Conservation (phyloP, 2,329 filamentous ascomycete genomes). For the Niveomyces coronatus region DNA sequence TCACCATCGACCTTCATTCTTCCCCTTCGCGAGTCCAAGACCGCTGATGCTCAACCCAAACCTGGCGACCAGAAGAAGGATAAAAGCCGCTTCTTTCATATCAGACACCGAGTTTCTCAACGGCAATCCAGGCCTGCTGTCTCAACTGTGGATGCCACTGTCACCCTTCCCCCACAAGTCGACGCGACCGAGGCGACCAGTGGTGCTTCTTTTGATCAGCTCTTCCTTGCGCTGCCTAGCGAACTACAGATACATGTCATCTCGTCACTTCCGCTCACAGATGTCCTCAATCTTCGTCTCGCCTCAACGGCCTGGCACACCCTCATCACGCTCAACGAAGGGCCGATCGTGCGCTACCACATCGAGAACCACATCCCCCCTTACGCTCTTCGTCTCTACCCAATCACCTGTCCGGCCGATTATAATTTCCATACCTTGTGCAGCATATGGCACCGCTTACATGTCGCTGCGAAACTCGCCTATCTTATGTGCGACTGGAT, state of each 20-base stretch:
- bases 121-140: conserved; percentile 23
- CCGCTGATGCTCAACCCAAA: conserved; percentile 20
- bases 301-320: conserved; percentile 50
- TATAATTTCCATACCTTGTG: conserved; percentile 52
- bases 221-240: conserved; percentile 48
- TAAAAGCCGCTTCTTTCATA: conserved; percentile 31
- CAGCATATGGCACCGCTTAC: conserved; percentile 54
- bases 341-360: conserved; percentile 50
- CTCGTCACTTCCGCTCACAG: conserved; percentile 47
- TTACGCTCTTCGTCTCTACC: conserved; percentile 51
- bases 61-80: conserved; percentile 27
- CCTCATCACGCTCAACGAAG: conserved; percentile 50
- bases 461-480: conserved; percentile 53
- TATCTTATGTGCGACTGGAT: conserved; percentile 54
- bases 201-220: conserved; percentile 39
- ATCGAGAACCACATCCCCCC: conserved; percentile 48
- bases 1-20: conserved; percentile 37
- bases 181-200: conserved; percentile 7
- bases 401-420: conserved; percentile 33
- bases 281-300: conserved; percentile 48
- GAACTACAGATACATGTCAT: conserved; percentile 56
- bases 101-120: conserved; percentile 29
- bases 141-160: conserved; percentile 9
- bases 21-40: conserved; percentile 34
- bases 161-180: not conserved